Conservation (phyloP, 805 yeast species). For the Kodamaea leandrae region DNA sequence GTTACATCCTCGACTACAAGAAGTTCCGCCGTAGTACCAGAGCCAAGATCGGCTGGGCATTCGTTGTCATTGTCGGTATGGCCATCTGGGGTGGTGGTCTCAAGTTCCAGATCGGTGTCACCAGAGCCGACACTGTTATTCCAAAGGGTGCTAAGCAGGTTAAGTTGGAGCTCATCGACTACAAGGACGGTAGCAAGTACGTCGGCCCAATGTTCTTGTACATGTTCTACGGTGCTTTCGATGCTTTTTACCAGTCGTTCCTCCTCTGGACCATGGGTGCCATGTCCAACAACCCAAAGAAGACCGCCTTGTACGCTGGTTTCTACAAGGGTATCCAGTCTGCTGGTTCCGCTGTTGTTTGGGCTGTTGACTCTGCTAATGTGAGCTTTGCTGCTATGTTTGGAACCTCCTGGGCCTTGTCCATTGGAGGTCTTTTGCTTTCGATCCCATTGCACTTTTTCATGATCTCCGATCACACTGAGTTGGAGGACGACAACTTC, state of each 20-base stretch:
- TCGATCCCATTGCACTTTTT: slow-evolving; percentile 47
- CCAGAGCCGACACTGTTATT: slow-evolving; percentile 33
- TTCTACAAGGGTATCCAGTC: slow-evolving; percentile 63
- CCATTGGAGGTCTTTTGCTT: slow-evolving; percentile 46
- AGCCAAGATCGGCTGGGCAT: slow-evolving; percentile 44
- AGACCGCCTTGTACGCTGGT: slow-evolving; percentile 55
- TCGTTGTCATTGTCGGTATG: slow-evolving; percentile 39
- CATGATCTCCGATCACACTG: slow-evolving; percentile 45
- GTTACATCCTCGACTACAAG: slow-evolving; percentile 46
- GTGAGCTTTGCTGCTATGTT: slow-evolving; percentile 41
- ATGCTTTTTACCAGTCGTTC: slow-evolving; percentile 59
- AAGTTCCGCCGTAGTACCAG: slow-evolving; percentile 42
- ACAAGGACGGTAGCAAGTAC: slow-evolving; percentile 41
- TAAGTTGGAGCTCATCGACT: slow-evolving; percentile 39
- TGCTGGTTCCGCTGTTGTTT: slow-evolving; percentile 60
- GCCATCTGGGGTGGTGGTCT: slow-evolving; percentile 62
- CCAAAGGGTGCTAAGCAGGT: slow-evolving; percentile 1
- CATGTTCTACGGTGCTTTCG: slow-evolving; percentile 59
- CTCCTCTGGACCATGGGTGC: slow-evolving; percentile 60
- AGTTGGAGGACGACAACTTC: slow-evolving; percentile 30
- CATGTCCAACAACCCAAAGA: slow-evolving; percentile 54
- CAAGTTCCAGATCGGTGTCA: slow-evolving; percentile 43
- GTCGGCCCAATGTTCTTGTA: slow-evolving; percentile 62
- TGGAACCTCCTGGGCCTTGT: slow-evolving; percentile 47
- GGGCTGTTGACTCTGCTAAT: slow-evolving; percentile 52